Evolutionary conservation across 2,329 filamentous ascomycete genomes (phyloP).

Genomic region (Blumeriella jaapii): DNA sequence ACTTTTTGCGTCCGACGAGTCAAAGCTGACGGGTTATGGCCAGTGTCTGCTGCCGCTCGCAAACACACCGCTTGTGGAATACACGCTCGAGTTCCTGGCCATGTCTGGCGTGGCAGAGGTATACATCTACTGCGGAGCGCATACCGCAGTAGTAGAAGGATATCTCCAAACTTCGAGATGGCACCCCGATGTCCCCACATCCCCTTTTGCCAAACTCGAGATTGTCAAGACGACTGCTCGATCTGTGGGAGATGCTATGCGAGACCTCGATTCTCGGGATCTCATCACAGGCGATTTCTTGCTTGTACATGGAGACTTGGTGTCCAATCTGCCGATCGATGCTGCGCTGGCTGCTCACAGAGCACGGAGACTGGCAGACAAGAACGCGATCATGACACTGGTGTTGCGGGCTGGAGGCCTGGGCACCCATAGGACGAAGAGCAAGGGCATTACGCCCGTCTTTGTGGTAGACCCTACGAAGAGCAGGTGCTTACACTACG

Average conservation of each 20-base stretch:
- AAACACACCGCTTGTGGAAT: constrained; percentile 92
- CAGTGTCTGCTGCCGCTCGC: constrained; percentile 88
- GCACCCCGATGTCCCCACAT: constrained; percentile 49
- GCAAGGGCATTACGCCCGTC: constrained; percentile 62
- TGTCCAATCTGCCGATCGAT: constrained; percentile 83
- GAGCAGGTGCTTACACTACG: constrained; percentile 82
- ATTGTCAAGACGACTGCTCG: constrained; percentile 77
- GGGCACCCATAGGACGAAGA: constrained; percentile 62
- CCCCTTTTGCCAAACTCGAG: constrained; percentile 67
- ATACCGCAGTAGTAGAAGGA: constrained; percentile 75
- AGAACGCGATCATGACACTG: constrained; percentile 97
- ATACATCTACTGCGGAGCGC: constrained; percentile 81
- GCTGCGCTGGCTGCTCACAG: constrained; percentile 67
- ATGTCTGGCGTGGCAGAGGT: constrained; percentile 93
- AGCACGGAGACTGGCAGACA: constrained; percentile 68
- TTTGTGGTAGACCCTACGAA: constrained; percentile 78
- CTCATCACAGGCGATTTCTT: constrained; percentile 86
- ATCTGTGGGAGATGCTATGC: constrained; percentile 87
- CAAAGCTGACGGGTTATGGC: background rate
- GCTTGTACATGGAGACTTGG: constrained; percentile 81
- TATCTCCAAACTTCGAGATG: constrained; percentile 77
- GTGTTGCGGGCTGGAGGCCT: constrained; percentile 69
- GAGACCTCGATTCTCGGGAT: constrained; percentile 78
- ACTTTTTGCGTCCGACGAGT: too few relatives aligned
- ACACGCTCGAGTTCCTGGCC: constrained; percentile 90